Conservation (phyloP, 306 rosid genomes). For the Potentilla sterilis region DNA sequence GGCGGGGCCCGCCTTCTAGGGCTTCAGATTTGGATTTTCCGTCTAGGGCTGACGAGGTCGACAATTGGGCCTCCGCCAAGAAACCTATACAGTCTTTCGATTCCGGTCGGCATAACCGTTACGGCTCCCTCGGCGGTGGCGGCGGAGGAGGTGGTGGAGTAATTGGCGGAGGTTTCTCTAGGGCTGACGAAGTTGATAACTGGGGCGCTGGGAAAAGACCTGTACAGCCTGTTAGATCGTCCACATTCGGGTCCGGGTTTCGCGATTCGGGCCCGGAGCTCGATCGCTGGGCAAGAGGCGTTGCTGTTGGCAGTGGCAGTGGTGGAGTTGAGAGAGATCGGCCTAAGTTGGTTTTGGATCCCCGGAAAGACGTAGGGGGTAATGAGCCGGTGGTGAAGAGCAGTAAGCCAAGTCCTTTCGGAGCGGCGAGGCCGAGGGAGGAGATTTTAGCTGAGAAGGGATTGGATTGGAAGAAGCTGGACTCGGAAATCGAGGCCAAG, state of each 20-base stretch:
- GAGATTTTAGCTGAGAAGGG: constrained; percentile 93
- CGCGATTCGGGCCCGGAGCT: constrained; percentile 58
- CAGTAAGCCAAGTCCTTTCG: constrained; percentile 76
- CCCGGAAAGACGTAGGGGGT: constrained; percentile 44
- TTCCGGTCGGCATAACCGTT: constrained; percentile 71
- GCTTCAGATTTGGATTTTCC: constrained; percentile 84
- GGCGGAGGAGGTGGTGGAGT: constrained; percentile 46
- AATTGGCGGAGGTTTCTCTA: constrained; percentile 47
- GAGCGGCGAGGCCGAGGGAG: constrained; percentile 91
- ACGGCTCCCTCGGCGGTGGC: constrained; percentile 50
- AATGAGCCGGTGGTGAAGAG: constrained; percentile 46
- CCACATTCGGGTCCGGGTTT: constrained; percentile 66
- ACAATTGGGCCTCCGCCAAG: constrained; percentile 73
- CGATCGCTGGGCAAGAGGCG: constrained; percentile 73
- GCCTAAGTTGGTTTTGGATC: constrained; percentile 73
- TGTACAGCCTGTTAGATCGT: constrained; percentile 52
- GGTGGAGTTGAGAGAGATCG: constrained; percentile 58
- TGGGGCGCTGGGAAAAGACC: constrained; percentile 72
- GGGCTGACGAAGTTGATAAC: constrained; percentile 82
- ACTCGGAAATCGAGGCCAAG: constrained; percentile 79
- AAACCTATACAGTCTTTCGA: constrained; percentile 58
- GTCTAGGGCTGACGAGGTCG: constrained; percentile 96
- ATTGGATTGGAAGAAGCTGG: constrained; percentile 86
- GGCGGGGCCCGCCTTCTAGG: constrained; percentile 70
- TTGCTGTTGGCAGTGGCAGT: constrained; percentile 43